Conservation (phyloP, 2,329 filamentous ascomycete genomes). For the Aspergillus costaricaensis region DNA sequence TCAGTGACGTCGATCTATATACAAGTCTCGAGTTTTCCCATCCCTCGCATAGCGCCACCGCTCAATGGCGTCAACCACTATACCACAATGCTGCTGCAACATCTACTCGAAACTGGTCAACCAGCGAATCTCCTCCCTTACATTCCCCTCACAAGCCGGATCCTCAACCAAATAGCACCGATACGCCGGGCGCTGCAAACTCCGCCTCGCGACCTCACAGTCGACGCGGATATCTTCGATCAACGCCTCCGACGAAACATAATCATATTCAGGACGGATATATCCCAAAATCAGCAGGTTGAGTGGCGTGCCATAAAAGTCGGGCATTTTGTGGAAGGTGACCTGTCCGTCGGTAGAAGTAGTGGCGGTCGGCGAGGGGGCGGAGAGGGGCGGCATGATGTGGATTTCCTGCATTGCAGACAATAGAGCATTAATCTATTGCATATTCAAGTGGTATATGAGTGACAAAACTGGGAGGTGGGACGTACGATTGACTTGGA, state of each 20-base stretch:
- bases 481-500: conserved; percentile 69
- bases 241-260: conserved; percentile 77
- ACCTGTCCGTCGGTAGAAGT: conserved; percentile 26
- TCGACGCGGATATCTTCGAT: conserved; percentile 87
- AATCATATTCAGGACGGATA: conserved; percentile 87
- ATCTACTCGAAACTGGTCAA: conserved; percentile 31
- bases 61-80: no score
- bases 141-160: conserved; percentile 34
- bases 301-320: conserved; percentile 85
- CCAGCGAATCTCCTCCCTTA: conserved; percentile 36
- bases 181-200: conserved; percentile 69
- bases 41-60: not conserved
- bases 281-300: conserved; percentile 81
- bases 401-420: conserved; percentile 67
- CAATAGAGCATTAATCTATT: no score
- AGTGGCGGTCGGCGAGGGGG: conserved; percentile 37
- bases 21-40: not conserved
- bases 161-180: conserved; percentile 41
- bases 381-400: conserved; percentile 72
- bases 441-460: not conserved
- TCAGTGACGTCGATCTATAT: conserved; percentile 3
- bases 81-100: not conserved
- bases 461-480: not conserved
- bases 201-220: conserved; percentile 76
- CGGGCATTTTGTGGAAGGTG: conserved; percentile 51